phyloP scores from a whole-genome alignment of 495 filamentous ascomycete genomes.

The Podospora comata region DNA sequence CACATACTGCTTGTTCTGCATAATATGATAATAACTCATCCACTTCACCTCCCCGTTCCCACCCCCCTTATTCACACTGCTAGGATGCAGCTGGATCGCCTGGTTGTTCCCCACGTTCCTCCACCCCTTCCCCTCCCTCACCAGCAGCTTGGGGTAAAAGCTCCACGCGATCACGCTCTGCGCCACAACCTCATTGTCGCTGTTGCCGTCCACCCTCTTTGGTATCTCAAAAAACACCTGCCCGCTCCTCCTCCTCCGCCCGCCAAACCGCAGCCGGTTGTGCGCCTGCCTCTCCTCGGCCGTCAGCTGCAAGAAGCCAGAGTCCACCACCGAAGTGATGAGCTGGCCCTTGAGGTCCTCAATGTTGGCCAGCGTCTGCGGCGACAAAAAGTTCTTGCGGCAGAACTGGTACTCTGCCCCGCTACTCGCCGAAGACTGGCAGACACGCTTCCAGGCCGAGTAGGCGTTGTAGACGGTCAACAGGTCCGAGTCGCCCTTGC shows the following conservation, averaged over 20 bases:
- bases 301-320: constrained; percentile 72
- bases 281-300: constrained; percentile 63
- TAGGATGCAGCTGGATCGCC: constrained; percentile 74
- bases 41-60: constrained; percentile 63
- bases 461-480: constrained; percentile 93
- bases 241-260: constrained; percentile 54
- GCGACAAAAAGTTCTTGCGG: constrained; percentile 82
- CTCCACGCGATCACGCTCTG: constrained; percentile 82
- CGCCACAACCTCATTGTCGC: constrained; percentile 70
- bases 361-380: constrained; percentile 80
- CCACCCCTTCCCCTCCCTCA: constrained; percentile 83
- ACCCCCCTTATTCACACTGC: constrained; percentile 70
- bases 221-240: constrained; percentile 79
- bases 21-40: constrained; percentile 92
- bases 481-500: constrained; percentile 83
- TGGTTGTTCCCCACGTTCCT: constrained; percentile 90
- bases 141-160: constrained; percentile 91
- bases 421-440: constrained; percentile 55
- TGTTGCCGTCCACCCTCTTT: constrained; percentile 66
- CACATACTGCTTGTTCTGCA: constrained; percentile 77
- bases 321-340: constrained; percentile 73
- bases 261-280: constrained; percentile 49
- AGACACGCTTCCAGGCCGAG: constrained; percentile 76
- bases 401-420: constrained; percentile 81
- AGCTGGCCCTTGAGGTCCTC: constrained; percentile 94